Conservation (phyloP, 1,284 basidiomycete genomes). For the Cryptococcus deneoformans region DNA sequence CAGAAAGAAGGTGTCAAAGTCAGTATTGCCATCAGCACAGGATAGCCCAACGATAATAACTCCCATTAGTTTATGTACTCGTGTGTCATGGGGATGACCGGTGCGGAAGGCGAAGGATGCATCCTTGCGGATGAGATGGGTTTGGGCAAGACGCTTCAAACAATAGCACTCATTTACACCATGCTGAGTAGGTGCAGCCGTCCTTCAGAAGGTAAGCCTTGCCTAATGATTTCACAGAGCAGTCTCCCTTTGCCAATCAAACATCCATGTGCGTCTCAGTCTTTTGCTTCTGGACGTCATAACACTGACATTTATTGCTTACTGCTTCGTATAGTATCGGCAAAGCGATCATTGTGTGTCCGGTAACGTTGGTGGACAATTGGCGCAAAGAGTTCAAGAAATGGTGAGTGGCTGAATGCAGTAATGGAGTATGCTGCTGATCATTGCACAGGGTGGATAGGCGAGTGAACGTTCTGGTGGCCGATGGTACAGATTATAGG, state of each 20-base stretch:
- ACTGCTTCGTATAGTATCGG: conserved; percentile 51
- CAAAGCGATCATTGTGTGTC: conserved; percentile 89
- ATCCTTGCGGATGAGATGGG: conserved; percentile 99
- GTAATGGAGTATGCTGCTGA: neutral
- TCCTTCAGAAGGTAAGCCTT: neutral
- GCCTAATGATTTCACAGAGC: conserved; percentile 49
- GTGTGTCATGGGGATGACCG: conserved; percentile 89
- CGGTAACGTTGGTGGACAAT: conserved; percentile 91
- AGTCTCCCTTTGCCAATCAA: conserved; percentile 70
- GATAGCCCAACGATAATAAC: neutral
- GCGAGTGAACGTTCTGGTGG: conserved; percentile 61
- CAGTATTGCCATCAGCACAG: conserved; percentile 3
- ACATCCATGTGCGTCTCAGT: conserved; percentile 51
- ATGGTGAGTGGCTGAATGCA: conserved; percentile 57
- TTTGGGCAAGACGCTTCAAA: conserved; percentile 84
- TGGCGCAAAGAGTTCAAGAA: conserved; percentile 96
- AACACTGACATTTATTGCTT: neutral
- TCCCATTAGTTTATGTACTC: conserved; percentile 79
- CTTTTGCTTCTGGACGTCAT: no score
- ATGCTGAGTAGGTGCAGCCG: conserved; percentile 63
- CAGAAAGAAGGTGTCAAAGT: conserved; percentile 74
- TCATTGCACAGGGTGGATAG: conserved; percentile 35
- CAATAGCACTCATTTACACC: conserved; percentile 83
- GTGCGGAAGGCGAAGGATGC: conserved; percentile 78
- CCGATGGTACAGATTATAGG: conserved; percentile 67